A percentile compares a stretch with the other conserved stretches of the same genome.
Conservation (phyloP, 768 basidiomycete genomes). For the Mycena capillaripes region DNA sequence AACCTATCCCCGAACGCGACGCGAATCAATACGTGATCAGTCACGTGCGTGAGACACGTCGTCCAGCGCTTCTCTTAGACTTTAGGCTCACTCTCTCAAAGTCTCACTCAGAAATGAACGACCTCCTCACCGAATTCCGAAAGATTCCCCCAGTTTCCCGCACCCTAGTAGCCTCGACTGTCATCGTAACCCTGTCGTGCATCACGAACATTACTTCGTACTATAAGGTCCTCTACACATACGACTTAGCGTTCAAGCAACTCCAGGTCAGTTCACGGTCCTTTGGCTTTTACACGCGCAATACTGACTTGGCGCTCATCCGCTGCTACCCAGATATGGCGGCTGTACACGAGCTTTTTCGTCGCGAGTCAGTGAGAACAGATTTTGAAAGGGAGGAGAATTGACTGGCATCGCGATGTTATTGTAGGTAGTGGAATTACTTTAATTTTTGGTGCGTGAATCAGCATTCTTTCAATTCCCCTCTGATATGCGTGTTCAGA, state of each 20-base stretch:
- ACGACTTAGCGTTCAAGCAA: conserved; percentile 55
- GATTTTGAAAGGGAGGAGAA: background rate
- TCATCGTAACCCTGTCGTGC: conserved; percentile 71
- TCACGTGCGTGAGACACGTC: conserved; percentile 24
- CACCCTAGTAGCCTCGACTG: conserved; percentile 70
- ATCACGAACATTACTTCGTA: conserved; percentile 66
- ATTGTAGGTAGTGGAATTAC: conserved; percentile 60
- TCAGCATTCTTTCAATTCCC: background rate
- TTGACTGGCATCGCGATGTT: background rate
- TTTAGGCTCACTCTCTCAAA: background rate
- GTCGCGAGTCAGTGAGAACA: conserved; percentile 64
- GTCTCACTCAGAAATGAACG: conserved; percentile 52
- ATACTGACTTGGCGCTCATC: background rate
- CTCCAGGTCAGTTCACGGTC: conserved; percentile 63
- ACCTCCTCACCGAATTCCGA: conserved; percentile 70
- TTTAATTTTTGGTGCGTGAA: conserved; percentile 64
- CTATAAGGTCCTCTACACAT: conserved; percentile 70
- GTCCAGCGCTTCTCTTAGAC: background rate
- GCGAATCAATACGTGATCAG: conserved; percentile 16
- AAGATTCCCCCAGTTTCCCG: conserved; percentile 91
- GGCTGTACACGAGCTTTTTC: conserved; percentile 81
- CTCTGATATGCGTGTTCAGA: conserved; percentile 42
- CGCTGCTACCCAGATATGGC: conserved; percentile 75
- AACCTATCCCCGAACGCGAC: too few species aligned
- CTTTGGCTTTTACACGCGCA: background rate